Percentiles rank a stretch among this genome's conserved stretches.
phyloP scores from a whole-genome alignment of 352 stramenopile genomes.

The Phytophthora constricta region DNA sequence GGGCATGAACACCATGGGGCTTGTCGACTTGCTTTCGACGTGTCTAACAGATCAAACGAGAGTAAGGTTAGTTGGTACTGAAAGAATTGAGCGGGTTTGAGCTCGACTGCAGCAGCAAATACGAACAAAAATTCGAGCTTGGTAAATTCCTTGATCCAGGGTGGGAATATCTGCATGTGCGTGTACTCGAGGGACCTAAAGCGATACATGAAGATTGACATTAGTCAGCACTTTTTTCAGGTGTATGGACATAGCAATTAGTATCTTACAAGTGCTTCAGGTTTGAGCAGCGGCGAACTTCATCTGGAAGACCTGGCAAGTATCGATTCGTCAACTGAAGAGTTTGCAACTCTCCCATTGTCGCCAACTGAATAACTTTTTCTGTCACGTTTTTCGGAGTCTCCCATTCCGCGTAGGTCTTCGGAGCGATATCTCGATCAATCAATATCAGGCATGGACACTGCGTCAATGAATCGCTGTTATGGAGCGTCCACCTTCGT shows the following conservation, averaged over 20 bases:
- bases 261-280: constrained; percentile 17
- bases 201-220: background rate
- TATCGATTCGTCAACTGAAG: constrained; percentile 25
- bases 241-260: constrained; percentile 14
- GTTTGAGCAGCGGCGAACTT: constrained; percentile 10
- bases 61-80: background rate
- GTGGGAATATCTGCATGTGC: constrained; percentile 30
- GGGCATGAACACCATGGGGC: constrained; percentile 7
- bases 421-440: constrained; percentile 16
- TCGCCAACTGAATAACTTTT: constrained; percentile 19
- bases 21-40: constrained; percentile 10
- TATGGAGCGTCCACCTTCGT: constrained; percentile 16
- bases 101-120: constrained; percentile 16
- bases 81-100: background rate
- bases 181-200: constrained; percentile 46
- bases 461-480: constrained; percentile 4
- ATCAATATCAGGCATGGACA: constrained; percentile 31
- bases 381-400: constrained; percentile 11
- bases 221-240: background rate
- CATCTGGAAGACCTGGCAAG: constrained; percentile 14
- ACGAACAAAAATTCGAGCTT: constrained; percentile 43
- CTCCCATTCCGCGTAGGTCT: constrained; percentile 17
- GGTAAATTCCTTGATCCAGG: constrained; percentile 36
- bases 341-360: constrained; percentile 13
- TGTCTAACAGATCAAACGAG: constrained; percentile 12